Percentiles rank a stretch among this genome's conserved stretches.
These are phyloP conservation scores for Botrytis sinoallii DNA, from an alignment of 2,329 filamentous ascomycete species.

Conservation along the genomic window DNA sequence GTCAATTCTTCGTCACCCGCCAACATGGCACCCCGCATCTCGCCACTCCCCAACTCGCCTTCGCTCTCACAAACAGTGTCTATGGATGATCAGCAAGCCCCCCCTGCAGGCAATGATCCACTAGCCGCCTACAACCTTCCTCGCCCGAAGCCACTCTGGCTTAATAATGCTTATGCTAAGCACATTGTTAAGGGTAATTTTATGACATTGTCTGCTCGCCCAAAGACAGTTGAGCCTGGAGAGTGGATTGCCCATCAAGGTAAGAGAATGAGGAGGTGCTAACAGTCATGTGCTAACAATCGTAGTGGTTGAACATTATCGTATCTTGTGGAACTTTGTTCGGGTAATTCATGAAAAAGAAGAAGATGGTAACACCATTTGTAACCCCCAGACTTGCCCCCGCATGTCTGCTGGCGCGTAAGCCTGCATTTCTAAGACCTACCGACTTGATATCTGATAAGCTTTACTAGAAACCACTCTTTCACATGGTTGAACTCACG, in stretches of 20 bases:
- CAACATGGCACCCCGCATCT: conserved; percentile 55
- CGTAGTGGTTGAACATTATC: conserved; percentile 86
- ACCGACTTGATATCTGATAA: conserved; percentile 1
- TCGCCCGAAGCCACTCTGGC: conserved; percentile 67
- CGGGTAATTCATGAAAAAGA: conserved; percentile 85
- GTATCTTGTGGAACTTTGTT: conserved; percentile 84
- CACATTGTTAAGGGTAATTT: conserved; percentile 97
- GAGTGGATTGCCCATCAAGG: conserved; percentile 97
- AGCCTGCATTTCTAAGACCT: conserved; percentile 42
- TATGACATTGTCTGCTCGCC: conserved; percentile 88
- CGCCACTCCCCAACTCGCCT: conserved; percentile 60
- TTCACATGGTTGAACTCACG: conserved; percentile 95
- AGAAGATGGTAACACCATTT: conserved; percentile 72
- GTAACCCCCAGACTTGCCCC: conserved; percentile 79
- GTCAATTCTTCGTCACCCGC: conserved; percentile 49
- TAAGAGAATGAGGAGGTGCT: conserved; percentile 44
- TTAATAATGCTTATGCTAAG: conserved; percentile 71
- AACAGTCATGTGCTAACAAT: conserved; percentile 17
- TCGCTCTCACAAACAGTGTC: conserved; percentile 65
- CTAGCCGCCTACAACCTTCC: conserved; percentile 62
- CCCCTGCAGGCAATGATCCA: conserved; percentile 45
- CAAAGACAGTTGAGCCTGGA: conserved; percentile 87
- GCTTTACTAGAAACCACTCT: conserved; percentile 67
- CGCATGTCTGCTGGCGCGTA: conserved; percentile 93
- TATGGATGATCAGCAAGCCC: conserved; percentile 54